Evolutionary conservation across 306 rosid species (phyloP), one percentile per base, ranked within the genome.

Genomic region (Dryas octopetala): DNA sequence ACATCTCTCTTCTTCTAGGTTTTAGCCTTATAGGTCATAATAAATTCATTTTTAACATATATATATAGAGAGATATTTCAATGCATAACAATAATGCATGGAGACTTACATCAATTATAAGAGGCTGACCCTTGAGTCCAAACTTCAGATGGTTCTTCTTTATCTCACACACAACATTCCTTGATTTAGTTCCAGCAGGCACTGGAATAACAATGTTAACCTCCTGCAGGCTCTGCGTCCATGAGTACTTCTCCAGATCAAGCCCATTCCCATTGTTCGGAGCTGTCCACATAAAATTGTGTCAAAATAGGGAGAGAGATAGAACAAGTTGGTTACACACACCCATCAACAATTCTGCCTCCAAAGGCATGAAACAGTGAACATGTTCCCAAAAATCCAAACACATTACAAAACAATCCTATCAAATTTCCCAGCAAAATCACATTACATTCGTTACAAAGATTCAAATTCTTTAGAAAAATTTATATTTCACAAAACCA

Each of bases 141-240:
- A 92, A 89, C 85, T 88, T 96, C 5, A 96, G 79, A 83, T 75
- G 93, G 68, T 85, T 88, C 85, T 92, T 96, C 89, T 92, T 96
- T 68, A 91, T 93, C 81, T 90, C 97, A 75, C 93, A 88, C 19
- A 70, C 69, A 32, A 96, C 88, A 79, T 77, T 81, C 80, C 89
- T 83, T 54, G 97, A 80, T 78, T 92, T 96, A 46, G 97, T 96
- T 82, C 96, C 98, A 61, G 75, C 57, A 32, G 99, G 97, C 50
- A 96, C 92, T 0, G 97, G 93, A 71, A 91, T 76, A 73, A 78
- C 86, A 10, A 92, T 72, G 66, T 47, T 89, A 65, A 92, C 88
- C 84, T 93, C 98, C 80, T 91, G 97, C n/a, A 93, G 87, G 61
- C 81, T 78, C 84, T 93, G 98, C 7, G 98, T 93, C 98, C 98